These are phyloP conservation scores for Cladophialophora psammophila DNA, from an alignment of 2,329 filamentous ascomycete genomes.

Conservation along the genomic window DNA sequence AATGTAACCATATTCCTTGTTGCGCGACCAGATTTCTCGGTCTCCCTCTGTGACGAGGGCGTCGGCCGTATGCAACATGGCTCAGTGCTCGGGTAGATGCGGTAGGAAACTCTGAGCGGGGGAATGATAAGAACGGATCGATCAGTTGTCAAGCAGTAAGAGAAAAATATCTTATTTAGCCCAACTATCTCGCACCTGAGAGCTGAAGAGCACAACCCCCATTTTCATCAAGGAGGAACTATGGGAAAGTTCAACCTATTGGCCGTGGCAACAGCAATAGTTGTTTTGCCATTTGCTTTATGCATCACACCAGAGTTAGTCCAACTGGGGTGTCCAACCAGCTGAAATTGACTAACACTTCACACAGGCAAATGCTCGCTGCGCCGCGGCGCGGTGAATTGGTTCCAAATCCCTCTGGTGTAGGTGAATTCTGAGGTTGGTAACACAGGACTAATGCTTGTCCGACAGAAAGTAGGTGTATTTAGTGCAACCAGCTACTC, in stretches of 20 bases:
- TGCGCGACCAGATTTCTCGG: background rate
- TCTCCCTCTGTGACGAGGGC: background rate
- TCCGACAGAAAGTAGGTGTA: constrained; percentile 52
- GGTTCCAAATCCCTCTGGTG: constrained; percentile 50
- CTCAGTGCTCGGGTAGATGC: constrained; percentile 12
- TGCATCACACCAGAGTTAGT: constrained; percentile 42
- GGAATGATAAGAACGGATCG: background rate
- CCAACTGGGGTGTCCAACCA: background rate
- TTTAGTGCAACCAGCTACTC: constrained; percentile 76
- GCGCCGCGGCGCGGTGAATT: constrained; percentile 49
- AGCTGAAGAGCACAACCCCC: background rate
- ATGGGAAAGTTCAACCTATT: constrained; percentile 12
- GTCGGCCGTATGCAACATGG: constrained; percentile 12
- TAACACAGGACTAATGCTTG: constrained; percentile 15
- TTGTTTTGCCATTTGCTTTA: constrained; percentile 38
- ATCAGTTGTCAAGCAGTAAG: background rate
- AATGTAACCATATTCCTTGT: constrained; percentile 11
- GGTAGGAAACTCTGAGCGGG: background rate
- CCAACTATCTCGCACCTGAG: background rate
- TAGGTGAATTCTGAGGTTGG: constrained; percentile 39
- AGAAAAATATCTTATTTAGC: background rate
- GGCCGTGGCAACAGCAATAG: constrained; percentile 35
- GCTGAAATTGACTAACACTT: constrained; percentile 8
- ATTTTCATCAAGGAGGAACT: background rate
- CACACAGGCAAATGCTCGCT: constrained; percentile 47